Evolutionary conservation across 2,329 filamentous ascomycete species (phyloP).

Genomic region (Pseudogymnoascus sp.): DNA sequence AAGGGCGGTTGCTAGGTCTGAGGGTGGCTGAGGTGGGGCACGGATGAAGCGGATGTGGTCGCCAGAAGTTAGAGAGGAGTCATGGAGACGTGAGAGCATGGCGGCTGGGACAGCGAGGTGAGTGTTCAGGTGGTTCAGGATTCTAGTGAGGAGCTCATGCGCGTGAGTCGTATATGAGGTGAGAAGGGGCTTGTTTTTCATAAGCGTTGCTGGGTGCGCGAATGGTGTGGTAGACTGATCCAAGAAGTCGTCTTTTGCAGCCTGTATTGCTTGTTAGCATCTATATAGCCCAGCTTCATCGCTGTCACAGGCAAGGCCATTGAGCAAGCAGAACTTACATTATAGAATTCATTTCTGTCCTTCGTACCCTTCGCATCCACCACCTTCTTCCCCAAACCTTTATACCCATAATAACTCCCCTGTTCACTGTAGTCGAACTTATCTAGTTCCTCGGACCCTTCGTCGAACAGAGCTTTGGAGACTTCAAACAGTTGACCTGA

Average conservation of each 20-base stretch:
- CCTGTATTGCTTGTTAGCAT: neutral
- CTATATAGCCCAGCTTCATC: neutral
- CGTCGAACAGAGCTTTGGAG: constrained; percentile 23
- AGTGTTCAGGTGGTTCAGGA: constrained; percentile 20
- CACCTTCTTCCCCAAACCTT: constrained; percentile 18
- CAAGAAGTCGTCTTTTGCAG: constrained; percentile 22
- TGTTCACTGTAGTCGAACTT: constrained; percentile 40
- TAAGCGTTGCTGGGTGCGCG: constrained; percentile 18
- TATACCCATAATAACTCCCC: constrained; percentile 22
- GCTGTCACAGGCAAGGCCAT: neutral
- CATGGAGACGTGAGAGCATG: constrained; percentile 18
- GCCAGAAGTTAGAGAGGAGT: constrained; percentile 14
- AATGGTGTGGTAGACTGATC: constrained; percentile 16
- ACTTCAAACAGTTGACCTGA: constrained; percentile 17
- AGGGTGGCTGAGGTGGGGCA: constrained; percentile 21
- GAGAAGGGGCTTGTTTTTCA: constrained; percentile 15
- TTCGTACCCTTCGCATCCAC: constrained; percentile 21
- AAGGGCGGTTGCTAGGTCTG: constrained; percentile 17
- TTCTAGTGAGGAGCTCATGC: constrained; percentile 17
- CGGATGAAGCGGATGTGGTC: constrained; percentile 23
- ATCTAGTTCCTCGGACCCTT: constrained; percentile 42
- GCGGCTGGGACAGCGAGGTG: constrained; percentile 19
- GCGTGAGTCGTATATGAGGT: constrained; percentile 17
- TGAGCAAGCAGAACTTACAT: constrained; percentile 13
- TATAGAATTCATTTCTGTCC: constrained; percentile 25